Base-by-base conservation (phyloP, 1,139 yeast species). In the Kodamaea sp. region DNA sequence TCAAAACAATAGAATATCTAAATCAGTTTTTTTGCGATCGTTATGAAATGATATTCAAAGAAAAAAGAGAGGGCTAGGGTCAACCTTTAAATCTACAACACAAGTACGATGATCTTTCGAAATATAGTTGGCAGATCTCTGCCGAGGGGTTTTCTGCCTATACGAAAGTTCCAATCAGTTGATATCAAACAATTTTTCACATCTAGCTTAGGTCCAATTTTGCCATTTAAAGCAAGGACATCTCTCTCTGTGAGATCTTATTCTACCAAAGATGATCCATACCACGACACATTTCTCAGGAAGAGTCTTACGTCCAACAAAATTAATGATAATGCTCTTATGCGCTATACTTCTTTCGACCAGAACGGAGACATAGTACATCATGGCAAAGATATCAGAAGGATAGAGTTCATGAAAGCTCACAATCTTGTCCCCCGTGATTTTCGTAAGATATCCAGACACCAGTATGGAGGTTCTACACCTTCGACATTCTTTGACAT, bases 301-400 rank as follows among this genome's bases (percentile, higher is more conserved):
- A 56, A 55, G 35, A 43, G 58, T 2, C 35, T 58, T 16, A 41
- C 49, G 5, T 29, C 59, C 14, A 48, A 46, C 32, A 55, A 54
- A 34, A 32, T 26, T n/a, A 31, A 31, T 4, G 66, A 55, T 18
- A 57, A 48, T 29, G 70, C 63, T 24, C 48, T 44, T 32, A 62
- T 71, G 15, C 44, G 83, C 41, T 89, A 97, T 50, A 87, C 97
- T 0, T 58, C 67, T 11, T 70, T 70, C 36, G 57, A 70, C 40
- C 34, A 43, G 5, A 32, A 47, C 3, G 76, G 76, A 3, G 57
- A 62, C 24, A 61, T 70, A 43, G 54, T 60, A 4, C 56, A 58
- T 15, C 74, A 67, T 36, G 72, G 73, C 12, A 62, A 63, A 39
- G 73, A 67, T 26, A 48, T 69, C 24, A 53, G 57, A 29, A 54